Base-by-base conservation (phyloP, 139 green algal species). In the Tetradesmus lagerheimii region DNA sequence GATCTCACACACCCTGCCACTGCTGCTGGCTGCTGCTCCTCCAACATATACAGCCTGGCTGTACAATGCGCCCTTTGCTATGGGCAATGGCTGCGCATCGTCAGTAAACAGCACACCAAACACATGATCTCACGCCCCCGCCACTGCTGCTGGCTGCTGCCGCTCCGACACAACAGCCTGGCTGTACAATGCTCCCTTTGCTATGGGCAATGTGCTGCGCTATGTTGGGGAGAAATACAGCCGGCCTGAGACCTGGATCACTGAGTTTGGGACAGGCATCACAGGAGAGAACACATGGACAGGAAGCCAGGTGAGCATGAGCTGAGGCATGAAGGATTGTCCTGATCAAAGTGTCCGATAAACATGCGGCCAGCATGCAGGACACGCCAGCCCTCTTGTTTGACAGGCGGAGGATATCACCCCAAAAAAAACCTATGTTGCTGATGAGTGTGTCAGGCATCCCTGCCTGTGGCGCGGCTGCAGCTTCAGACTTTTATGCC, bases 231-330 rank as follows among this genome's bases (percentile, higher is more conserved):
- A 87, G 38, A 75, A 38, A 6, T 90, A 90, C 80, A 47, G 39
- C 87, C 34, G 50, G 38, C 38, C 78, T 20, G 87, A 90, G 78
- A 90, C 78, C 1, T 90, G 87, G 87, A 35, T 88, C 12, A 88
- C 83, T 8, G 83, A 88, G 83, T 88, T 88, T 88, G 83, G 83
- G 25, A 88, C 83, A 2, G 38, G 38, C 35, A 64, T 88, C 14
- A 80, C 34, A 18, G 83, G 64, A 16, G 83, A 88, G 38, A 62
- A 80, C 31, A 16, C 18, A 3, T 80, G 62, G 83, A n/a, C 29
- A n/a, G 83, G 38, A 5, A 45, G 47, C 16, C 38, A 62, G 83
- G 83, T 88, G 25, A 0, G 83, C 29, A 4, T n/a, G n/a, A n/a
- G 5, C 47, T 62, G 47, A 11, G 18, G 8, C 18, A 1, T 20